Percentiles rank a stretch among this genome's conserved stretches.
phyloP scores from a whole-genome alignment of 495 filamentous ascomycete species.

The Cetradonia linearis region DNA sequence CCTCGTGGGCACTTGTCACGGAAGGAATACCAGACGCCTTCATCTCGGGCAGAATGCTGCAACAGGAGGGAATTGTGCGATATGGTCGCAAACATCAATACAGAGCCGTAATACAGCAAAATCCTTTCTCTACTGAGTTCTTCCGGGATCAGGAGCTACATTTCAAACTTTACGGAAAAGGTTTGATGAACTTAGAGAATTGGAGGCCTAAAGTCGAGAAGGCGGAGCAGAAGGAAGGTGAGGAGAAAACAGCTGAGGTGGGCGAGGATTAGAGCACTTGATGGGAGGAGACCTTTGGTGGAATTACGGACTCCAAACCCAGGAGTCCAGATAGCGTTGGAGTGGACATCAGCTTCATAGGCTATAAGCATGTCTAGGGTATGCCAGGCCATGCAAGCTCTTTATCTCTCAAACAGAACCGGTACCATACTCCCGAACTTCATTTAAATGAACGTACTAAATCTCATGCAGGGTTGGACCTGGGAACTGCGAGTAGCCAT shows the following conservation, averaged over 20 bases:
- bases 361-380: conserved; percentile 86
- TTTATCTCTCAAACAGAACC: conserved; percentile 77
- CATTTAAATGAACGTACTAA: conserved; percentile 16
- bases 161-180: conserved; percentile 77
- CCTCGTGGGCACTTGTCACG: conserved; percentile 77
- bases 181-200: conserved; percentile 84
- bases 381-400: conserved; percentile 90
- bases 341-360: conserved; percentile 83
- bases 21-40: conserved; percentile 58
- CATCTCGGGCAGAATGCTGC: conserved; percentile 48
- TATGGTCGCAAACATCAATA: conserved; percentile 71
- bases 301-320: conserved; percentile 88
- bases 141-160: conserved; percentile 72
- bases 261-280: conserved; percentile 74
- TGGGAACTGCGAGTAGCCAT: conserved; percentile 81
- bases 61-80: conserved; percentile 58
- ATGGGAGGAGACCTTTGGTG: conserved; percentile 96
- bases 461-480: conserved; percentile 51
- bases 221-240: conserved; percentile 41
- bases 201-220: conserved; percentile 84
- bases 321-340: conserved; percentile 80
- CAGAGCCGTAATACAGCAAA: conserved; percentile 70
- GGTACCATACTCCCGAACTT: conserved; percentile 31
- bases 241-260: conserved; percentile 30
- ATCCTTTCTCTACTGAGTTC: conserved; percentile 78